Conservation (phyloP, 306 rosid species). For the Quercus suber region DNA sequence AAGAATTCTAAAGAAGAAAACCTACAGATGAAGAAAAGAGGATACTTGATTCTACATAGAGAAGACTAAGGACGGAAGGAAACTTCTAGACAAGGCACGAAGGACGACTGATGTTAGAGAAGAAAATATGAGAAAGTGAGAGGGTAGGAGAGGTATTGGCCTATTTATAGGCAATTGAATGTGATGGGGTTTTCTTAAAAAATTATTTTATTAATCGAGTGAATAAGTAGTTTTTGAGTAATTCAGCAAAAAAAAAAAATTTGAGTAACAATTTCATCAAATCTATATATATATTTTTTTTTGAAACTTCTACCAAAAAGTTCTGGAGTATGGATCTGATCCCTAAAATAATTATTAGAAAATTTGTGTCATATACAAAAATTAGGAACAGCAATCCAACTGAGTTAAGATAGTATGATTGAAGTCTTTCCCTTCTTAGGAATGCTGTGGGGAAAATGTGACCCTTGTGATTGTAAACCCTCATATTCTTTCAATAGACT, state of each 20-base stretch:
- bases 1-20: too few relatives aligned
- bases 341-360: background rate
- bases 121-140: too few relatives aligned
- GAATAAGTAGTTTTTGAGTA: too few relatives aligned
- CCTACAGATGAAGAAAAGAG: too few relatives aligned
- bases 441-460: background rate
- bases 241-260: too few relatives aligned
- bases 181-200: background rate
- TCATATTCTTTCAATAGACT: background rate
- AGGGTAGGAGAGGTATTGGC: too few relatives aligned
- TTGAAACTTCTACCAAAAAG: too few relatives aligned
- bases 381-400: background rate
- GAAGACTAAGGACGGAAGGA: too few relatives aligned
- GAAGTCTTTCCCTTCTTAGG: background rate
- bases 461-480: background rate
- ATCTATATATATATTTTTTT: background rate
- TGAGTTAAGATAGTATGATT: background rate
- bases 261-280: background rate
- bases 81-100: too few relatives aligned
- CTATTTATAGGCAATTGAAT: background rate
- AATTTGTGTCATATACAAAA: background rate
- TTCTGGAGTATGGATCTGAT: too few relatives aligned
- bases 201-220: background rate
- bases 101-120: too few relatives aligned
- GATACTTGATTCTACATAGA: too few relatives aligned